A percentile compares a stretch with the other conserved stretches of the same genome.
phyloP scores from a whole-genome alignment of 2,329 filamentous ascomycete genomes.

The Beauveria brongniartii region DNA sequence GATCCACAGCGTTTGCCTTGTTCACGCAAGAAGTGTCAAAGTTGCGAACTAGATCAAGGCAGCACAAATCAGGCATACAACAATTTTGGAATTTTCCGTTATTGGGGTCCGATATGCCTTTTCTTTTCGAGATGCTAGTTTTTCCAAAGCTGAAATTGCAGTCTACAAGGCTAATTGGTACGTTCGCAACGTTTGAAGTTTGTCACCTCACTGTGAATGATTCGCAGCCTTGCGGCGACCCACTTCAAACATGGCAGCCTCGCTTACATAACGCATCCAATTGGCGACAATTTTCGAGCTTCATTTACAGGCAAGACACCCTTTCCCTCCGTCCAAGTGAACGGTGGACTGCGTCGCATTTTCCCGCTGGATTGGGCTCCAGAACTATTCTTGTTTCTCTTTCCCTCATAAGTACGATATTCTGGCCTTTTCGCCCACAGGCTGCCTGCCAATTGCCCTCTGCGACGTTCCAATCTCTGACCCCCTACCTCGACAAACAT shows the following conservation, averaged over 20 bases:
- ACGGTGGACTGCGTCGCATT: not conserved
- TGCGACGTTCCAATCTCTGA: not conserved
- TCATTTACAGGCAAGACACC: not conserved
- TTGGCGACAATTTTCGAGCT: constrained; percentile 12
- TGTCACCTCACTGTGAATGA: not conserved
- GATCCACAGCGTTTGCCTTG: constrained; percentile 6
- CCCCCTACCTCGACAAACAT: not conserved
- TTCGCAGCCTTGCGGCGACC: not conserved
- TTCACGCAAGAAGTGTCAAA: not conserved
- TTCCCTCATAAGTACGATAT: not conserved
- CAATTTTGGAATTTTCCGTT: not conserved
- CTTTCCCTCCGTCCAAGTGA: not conserved
- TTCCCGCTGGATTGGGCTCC: not conserved
- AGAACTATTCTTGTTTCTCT: not conserved
- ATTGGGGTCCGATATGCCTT: not conserved
- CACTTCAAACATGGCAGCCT: constrained; percentile 7
- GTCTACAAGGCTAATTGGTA: not conserved
- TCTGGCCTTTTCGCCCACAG: not conserved
- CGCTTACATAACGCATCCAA: constrained; percentile 9
- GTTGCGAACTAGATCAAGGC: constrained; percentile 8
- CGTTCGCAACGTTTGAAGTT: not conserved
- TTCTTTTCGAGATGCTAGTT: not conserved
- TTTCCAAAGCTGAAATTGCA: not conserved
- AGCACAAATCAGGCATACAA: not conserved
- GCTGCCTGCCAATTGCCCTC: not conserved